These are phyloP conservation scores for Populus deltoides DNA, from an alignment of 345 rosid genomes.

Conservation along the genomic window DNA sequence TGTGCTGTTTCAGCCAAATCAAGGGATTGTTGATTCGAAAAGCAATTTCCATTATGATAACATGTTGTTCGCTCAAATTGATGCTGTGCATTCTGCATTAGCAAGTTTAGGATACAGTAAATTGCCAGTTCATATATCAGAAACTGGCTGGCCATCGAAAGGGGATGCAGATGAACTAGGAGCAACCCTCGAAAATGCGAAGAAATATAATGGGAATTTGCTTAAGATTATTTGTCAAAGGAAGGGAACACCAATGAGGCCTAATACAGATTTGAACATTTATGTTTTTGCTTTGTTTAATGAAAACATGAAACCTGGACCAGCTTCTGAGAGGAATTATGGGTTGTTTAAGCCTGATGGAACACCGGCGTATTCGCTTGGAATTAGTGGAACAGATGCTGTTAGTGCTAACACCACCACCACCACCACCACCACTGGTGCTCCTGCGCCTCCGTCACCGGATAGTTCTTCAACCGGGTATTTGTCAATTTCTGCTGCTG, in stretches of 20 bases:
- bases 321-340: conserved; percentile 90
- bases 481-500: conserved; percentile 25
- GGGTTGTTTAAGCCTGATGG: conserved; percentile 92
- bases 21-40: conserved; percentile 62
- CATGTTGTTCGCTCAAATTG: conserved; percentile 93
- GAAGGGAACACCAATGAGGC: conserved; percentile 78
- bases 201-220: conserved; percentile 79
- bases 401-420: conserved; percentile 6
- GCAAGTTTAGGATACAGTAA: conserved; percentile 61
- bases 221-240: conserved; percentile 54
- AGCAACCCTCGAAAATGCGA: conserved; percentile 76
- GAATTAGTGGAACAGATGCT: conserved; percentile 6
- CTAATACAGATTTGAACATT: conserved; percentile 51
- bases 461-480: conserved; percentile 24
- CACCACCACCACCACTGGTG: background rate
- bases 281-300: conserved; percentile 86
- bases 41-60: conserved; percentile 74
- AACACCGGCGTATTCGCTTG: conserved; percentile 64
- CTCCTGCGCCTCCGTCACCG: conserved; percentile 11
- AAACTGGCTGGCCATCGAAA: conserved; percentile 98
- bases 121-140: conserved; percentile 67
- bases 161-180: conserved; percentile 87
- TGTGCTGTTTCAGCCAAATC: conserved; percentile 71
- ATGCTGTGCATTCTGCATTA: conserved; percentile 75
- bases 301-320: conserved; percentile 95